Conservation (phyloP, 306 rosid genomes). For the Luffa aegyptiaca region DNA sequence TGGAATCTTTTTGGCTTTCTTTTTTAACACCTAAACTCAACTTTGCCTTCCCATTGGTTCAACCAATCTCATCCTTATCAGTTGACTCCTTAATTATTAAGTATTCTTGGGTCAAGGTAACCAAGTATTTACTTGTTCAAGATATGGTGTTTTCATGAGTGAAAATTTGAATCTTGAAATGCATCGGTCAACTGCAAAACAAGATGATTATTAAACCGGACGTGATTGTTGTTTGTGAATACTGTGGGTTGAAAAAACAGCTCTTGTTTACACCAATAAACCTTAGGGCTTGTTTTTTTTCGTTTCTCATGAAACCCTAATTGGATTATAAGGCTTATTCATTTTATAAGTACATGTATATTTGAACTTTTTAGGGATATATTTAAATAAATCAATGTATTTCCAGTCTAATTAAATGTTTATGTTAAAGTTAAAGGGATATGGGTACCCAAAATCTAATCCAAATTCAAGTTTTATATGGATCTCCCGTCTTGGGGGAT, state of each 20-base stretch:
- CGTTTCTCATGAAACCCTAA: not conserved
- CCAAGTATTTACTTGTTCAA: too few species aligned
- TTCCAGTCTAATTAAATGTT: not conserved
- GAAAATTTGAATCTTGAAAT: not conserved
- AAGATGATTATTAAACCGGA: too few species aligned
- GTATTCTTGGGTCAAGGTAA: not conserved
- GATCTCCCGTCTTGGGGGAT: conserved; percentile 5
- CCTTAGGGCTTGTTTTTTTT: too few species aligned
- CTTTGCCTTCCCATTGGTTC: not conserved
- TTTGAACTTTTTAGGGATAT: too few species aligned
- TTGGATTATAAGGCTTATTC: not conserved
- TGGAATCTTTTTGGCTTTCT: not conserved
- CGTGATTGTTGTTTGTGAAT: not conserved
- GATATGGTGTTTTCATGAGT: not conserved
- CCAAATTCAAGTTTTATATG: not conserved
- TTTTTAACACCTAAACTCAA: not conserved
- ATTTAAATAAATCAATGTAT: not conserved
- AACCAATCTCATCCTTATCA: not conserved
- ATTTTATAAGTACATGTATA: not conserved
- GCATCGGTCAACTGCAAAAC: too few species aligned
- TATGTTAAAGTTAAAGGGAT: not conserved
- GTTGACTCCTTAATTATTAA: not conserved
- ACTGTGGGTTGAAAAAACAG: not conserved
- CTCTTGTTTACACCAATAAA: too few species aligned
- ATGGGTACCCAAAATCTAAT: not conserved